Evolutionary conservation across 2,329 filamentous ascomycete genomes (phyloP).

Genomic region (Calonectria hawksworthii): DNA sequence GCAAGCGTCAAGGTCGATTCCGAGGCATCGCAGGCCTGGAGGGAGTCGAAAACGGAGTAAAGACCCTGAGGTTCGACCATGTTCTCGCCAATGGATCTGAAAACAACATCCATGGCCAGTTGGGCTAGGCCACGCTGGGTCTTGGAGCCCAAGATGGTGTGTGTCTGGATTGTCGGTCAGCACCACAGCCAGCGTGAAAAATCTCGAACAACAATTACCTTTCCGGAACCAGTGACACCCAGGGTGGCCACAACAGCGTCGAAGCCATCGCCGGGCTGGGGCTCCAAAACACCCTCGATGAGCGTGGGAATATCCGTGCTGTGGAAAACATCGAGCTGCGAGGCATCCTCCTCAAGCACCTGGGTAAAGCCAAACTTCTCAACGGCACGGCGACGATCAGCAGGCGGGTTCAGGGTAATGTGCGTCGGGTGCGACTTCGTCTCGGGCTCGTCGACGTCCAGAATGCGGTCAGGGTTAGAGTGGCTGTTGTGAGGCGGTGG

Average conservation of each 20-base stretch:
- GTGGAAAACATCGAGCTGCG: conserved; percentile 89
- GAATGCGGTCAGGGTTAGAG: conserved; percentile 74
- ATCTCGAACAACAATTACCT: conserved; percentile 68
- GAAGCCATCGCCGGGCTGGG: conserved; percentile 80
- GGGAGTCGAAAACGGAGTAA: conserved; percentile 77
- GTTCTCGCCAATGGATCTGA: conserved; percentile 81
- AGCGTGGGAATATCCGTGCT: conserved; percentile 81
- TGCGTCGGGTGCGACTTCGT: conserved; percentile 69
- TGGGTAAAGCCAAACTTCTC: conserved; percentile 96
- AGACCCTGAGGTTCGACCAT: conserved; percentile 74
- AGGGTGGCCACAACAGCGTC: conserved; percentile 93
- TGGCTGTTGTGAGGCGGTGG: conserved; percentile 70
- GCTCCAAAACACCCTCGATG: conserved; percentile 84
- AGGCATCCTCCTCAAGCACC: conserved; percentile 89
- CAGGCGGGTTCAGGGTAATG: conserved; percentile 84
- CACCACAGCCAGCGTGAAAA: background rate
- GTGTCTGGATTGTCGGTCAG: conserved; percentile 72
- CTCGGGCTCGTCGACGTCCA: conserved; percentile 78
- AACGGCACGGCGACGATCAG: conserved; percentile 87
- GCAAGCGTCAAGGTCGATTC: conserved; percentile 85
- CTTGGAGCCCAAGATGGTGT: conserved; percentile 93
- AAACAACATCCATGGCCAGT: conserved; percentile 90
- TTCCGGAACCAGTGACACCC: conserved; percentile 95
- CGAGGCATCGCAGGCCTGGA: conserved; percentile 82
- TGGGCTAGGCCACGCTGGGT: conserved; percentile 91